phyloP scores from a whole-genome alignment of 1,284 basidiomycete species.

The Fistulina hepatica region DNA sequence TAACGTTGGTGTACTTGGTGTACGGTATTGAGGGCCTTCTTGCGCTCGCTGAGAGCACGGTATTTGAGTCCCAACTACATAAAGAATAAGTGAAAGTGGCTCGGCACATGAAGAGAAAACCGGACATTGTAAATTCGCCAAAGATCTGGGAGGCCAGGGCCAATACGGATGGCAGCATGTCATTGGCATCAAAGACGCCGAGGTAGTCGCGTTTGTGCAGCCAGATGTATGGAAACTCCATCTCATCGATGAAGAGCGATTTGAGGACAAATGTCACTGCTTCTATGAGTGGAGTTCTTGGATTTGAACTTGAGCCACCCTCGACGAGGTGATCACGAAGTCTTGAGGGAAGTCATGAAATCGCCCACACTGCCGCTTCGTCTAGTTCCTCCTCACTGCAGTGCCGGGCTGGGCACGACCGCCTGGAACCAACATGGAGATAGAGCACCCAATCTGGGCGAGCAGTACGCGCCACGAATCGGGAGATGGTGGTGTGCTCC shows the following conservation, averaged over 20 bases:
- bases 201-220: slow-evolving; percentile 89
- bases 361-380: slow-evolving; percentile 84
- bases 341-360: slow-evolving; percentile 37
- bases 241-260: slow-evolving; percentile 79
- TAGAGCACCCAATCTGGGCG: too few relatives aligned
- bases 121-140: slow-evolving; percentile 86
- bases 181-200: slow-evolving; percentile 54
- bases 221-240: slow-evolving; percentile 95
- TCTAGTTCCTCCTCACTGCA: slow-evolving; percentile 68
- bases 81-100: too few relatives aligned
- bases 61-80: slow-evolving; percentile 83
- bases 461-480: too few relatives aligned
- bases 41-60: slow-evolving; percentile 72
- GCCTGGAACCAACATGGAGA: too few relatives aligned
- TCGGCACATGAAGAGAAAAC: too few relatives aligned
- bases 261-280: slow-evolving; percentile 76
- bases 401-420: too few relatives aligned
- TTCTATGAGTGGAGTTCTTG: slow-evolving; percentile 62
- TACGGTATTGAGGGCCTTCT: slow-evolving; percentile 47
- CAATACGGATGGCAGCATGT: slow-evolving; percentile 33
- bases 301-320: slow-evolving; percentile 44
- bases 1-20: slow-evolving; percentile 61
- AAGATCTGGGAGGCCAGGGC: slow-evolving; percentile 69
- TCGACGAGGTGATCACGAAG: slow-evolving; percentile 29
- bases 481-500: too few relatives aligned